A percentile compares a stretch with the other conserved stretches of the same genome.
These are phyloP conservation scores for Casuarina equisetifolia DNA, from an alignment of 306 rosid genomes.

Conservation along the genomic window DNA sequence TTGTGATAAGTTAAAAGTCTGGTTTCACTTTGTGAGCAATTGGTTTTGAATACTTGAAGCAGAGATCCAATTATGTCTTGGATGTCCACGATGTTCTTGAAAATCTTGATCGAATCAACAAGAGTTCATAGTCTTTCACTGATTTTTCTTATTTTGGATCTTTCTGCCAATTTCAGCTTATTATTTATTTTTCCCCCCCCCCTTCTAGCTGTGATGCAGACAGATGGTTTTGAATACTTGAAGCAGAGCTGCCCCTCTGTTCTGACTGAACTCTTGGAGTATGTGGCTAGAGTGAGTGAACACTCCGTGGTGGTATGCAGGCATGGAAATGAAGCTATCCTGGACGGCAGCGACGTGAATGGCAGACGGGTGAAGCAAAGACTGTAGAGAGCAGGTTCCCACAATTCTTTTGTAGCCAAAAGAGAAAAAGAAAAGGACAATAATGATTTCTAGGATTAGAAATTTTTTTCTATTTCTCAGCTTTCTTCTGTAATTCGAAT, in stretches of 20 bases:
- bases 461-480: slow-evolving; percentile 31
- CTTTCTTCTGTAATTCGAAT: slow-evolving; percentile 38
- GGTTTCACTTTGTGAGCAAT: neutral
- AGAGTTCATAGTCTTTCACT: neutral
- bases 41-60: neutral
- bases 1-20: neutral
- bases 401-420: slow-evolving; percentile 22
- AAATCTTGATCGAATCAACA: neutral
- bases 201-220: slow-evolving; percentile 93
- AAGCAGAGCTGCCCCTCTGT: slow-evolving; percentile 87
- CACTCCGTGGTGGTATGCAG: slow-evolving; percentile 56
- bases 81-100: neutral
- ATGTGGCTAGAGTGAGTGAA: slow-evolving; percentile 78
- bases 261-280: slow-evolving; percentile 80
- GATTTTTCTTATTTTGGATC: neutral
- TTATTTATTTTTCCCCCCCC: slow-evolving; percentile 22
- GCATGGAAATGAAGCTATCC: slow-evolving; percentile 61
- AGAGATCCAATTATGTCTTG: neutral
- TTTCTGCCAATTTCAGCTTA: slow-evolving; percentile 5
- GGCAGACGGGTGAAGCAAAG: slow-evolving; percentile 96
- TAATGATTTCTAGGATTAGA: slow-evolving; percentile 38
- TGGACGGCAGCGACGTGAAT: slow-evolving; percentile 79
- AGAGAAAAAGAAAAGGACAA: slow-evolving; percentile 30
- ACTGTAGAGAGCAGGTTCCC: slow-evolving; percentile 41
- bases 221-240: slow-evolving; percentile 87